Conservation (phyloP, 352 stramenopile genomes). For the Plasmopara viticola region DNA sequence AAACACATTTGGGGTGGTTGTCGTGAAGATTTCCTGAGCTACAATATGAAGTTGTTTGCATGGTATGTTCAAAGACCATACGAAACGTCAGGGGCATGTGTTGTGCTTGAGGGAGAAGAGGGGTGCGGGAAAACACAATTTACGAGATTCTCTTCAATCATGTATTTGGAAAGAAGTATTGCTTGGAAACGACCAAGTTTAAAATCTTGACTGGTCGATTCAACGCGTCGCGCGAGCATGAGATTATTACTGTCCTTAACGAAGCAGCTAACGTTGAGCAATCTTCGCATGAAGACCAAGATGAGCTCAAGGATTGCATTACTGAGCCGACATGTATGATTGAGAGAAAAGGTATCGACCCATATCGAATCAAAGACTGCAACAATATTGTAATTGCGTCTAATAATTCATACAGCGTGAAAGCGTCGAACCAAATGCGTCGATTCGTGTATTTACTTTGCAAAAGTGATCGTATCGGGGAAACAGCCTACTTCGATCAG, state of each 20-base stretch:
- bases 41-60: slow-evolving; percentile 1
- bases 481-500: not conserved
- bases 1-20: slow-evolving; percentile 1
- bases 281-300: slow-evolving; percentile 4
- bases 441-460: slow-evolving; percentile 1
- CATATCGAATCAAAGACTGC: not conserved
- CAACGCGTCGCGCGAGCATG: not conserved
- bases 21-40: not conserved
- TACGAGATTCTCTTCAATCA: not conserved
- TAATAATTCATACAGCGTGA: not conserved
- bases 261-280: not conserved
- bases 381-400: not conserved
- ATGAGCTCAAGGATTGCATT: slow-evolving; percentile 1
- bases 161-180: not conserved
- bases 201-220: slow-evolving; percentile 2
- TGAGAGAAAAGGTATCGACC: not conserved
- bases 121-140: not conserved
- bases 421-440: slow-evolving; percentile 1
- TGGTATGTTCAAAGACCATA: not conserved
- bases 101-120: not conserved
- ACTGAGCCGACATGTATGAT: not conserved
- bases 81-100: not conserved
- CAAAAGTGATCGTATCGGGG: not conserved
- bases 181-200: not conserved
- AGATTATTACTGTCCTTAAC: slow-evolving; percentile 1